Base-by-base conservation (phyloP, 2,329 filamentous ascomycete genomes). In the Xylaria sp. region DNA sequence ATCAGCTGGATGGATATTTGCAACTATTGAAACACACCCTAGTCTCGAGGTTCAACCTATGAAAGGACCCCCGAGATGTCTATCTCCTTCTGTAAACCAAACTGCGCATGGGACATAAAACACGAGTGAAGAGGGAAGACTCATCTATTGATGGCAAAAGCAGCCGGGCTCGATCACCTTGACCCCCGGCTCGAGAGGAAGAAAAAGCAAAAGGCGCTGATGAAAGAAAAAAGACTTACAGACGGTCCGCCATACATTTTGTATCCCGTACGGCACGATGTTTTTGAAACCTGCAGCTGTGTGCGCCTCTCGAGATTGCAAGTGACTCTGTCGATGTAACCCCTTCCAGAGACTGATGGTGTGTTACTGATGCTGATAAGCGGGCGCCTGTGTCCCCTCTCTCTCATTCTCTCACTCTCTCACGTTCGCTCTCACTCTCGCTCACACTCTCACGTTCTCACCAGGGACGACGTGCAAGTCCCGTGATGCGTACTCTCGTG, bases 401-500 rank as follows among this genome's bases (percentile, higher is more conserved):
- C 42, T 46, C 46, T 16, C 18, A 23, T 35, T 18, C 54, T 50
- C 56, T 49, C 18, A 23, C 48, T 18, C 54, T 50, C 56, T 52
- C 55, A 59, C 53, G 63, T 46, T 30, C 23, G 4, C 23, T 30
- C 23, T 30, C 23, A 30, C 23, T 51, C 52, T 37, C 42, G 37
- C 46, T 16, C 18, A 23, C 48, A 9, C 54, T 50, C 57, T 52
- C 55, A 59, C 54, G 62, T 47, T 52, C 59, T 63, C 57, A 55
- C 60, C 55, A 58, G 59, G 59, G 62, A 62, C 47, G 60, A 59
- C 37, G 58, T 42, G 39, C 54, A 63, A 57, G 52, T 64, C 63
- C 60, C 63, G 63, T 64, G 67, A 67, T 66, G 54, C 52, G 47
- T 66, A 62, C 67, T 69, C 69, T 69, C 69, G 69, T 70, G 69